Evolutionary conservation across 306 rosid species (phyloP).

Genomic region (Purshia tridentata): DNA sequence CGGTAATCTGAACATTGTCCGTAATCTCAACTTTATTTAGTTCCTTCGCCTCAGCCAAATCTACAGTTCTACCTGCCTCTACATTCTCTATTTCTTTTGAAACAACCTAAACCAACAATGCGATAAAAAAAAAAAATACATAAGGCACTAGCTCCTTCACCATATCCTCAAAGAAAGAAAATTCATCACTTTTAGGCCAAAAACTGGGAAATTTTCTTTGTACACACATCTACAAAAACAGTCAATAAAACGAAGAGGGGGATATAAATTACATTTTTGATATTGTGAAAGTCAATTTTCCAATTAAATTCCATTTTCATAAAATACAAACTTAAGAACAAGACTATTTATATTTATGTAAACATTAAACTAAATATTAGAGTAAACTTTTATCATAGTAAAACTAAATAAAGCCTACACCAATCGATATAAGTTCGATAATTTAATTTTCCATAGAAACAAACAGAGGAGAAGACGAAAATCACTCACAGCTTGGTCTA

Average conservation of each 20-base stretch:
- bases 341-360: background rate
- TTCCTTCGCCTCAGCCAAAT: slow-evolving; percentile 27
- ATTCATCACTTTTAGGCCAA: background rate
- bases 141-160: background rate
- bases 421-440: background rate
- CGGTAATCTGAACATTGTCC: slow-evolving; percentile 35
- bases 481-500: slow-evolving; percentile 44
- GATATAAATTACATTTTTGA: background rate
- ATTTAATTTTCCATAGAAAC: background rate
- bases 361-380: background rate
- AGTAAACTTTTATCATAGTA: background rate
- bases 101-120: slow-evolving; percentile 34
- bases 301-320: background rate
- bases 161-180: background rate
- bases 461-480: background rate
- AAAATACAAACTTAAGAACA: no score
- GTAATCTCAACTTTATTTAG: slow-evolving; percentile 33
- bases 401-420: background rate
- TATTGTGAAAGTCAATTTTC: background rate
- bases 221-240: background rate
- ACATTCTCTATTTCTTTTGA: slow-evolving; percentile 35
- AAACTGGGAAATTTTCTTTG: background rate
- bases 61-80: background rate
- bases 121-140: background rate
- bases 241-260: background rate